Conservation (phyloP, 1,284 basidiomycete genomes). For the Cryptococcus maquisensis region DNA sequence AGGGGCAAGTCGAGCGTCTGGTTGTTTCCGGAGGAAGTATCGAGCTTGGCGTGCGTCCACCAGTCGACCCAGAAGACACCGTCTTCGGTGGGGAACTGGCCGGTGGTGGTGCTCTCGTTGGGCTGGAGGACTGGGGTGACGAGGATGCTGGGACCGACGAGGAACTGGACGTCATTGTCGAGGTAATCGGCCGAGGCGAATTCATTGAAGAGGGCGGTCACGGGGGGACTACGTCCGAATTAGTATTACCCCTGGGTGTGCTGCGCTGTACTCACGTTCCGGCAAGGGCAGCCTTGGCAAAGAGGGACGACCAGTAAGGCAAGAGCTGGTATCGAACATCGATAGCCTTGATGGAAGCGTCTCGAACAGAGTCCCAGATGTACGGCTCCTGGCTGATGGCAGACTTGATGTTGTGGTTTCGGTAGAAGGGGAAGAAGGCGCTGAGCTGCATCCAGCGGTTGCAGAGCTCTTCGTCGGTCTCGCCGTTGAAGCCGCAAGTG, state of each 20-base stretch:
- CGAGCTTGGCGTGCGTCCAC: conserved; percentile 59
- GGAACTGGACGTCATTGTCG: conserved; percentile 62
- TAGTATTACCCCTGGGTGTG: no score
- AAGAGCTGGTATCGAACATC: conserved; percentile 62
- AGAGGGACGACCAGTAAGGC: conserved; percentile 74
- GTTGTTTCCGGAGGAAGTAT: conserved; percentile 26
- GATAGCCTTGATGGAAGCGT: conserved; percentile 67
- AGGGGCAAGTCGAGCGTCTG: conserved; percentile 59
- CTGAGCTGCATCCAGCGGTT: conserved; percentile 75
- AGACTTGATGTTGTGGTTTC: conserved; percentile 12
- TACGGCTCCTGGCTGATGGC: conserved; percentile 61
- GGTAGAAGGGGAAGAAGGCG: conserved; percentile 52
- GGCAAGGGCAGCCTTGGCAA: conserved; percentile 60
- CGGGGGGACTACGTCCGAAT: conserved; percentile 52
- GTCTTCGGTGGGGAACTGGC: conserved; percentile 47
- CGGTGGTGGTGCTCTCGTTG: conserved; percentile 55
- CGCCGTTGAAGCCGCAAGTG: conserved; percentile 57
- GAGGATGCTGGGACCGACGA: conserved; percentile 64
- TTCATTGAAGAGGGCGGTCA: conserved; percentile 70
- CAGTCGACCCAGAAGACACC: conserved; percentile 66
- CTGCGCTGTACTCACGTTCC: conserved; percentile 51
- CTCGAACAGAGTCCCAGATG: conserved; percentile 67
- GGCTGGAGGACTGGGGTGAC: conserved; percentile 68
- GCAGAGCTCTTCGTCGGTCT: conserved; percentile 74
- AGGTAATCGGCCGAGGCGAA: conserved; percentile 66